Base-by-base conservation (phyloP, 169 alveolate species). In the Plasmodium knowlesi region DNA sequence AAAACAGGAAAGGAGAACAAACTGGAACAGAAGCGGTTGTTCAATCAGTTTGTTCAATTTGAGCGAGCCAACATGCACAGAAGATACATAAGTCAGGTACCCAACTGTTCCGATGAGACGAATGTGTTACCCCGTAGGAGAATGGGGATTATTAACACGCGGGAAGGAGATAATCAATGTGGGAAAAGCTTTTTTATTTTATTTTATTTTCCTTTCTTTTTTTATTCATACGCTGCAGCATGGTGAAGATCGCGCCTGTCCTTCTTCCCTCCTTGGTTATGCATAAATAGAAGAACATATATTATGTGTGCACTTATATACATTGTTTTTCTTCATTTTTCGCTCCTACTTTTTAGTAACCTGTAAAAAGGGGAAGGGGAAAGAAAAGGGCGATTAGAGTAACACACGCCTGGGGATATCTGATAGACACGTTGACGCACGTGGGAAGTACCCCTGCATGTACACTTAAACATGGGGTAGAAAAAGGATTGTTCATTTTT, bases 301-400 rank as follows among this genome's bases (percentile, higher is more conserved):
- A 34, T 5, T 8, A 80, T 80, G 28, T 41, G 25, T 2, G 74
- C 39, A n/a, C 28, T 22, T 61, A 19, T 61, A 19, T 82, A 71
- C 22, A 22, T 30, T 72, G n/a, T 32, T 8, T 14, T 39, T 30
- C 54, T 84, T 84, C 50, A 84, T 39, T 53, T 84, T 70, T 41
- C 19, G 54, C 74, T 37, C 57, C 16, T 84, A 41, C 57, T 84
- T 25, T 84, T 84, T 30, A 84, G 16, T 25, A 54, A 84, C 53
- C 92, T 84, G 74, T 2, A 84, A 84, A 41, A 30, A 54, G 43
- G 34, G 32, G 37, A 28, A 25, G 10, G 14, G 76, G 37, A 28
- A 2, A 19, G 6, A 50, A 50, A 6, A 8, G 16, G 22, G 61
- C 22, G 16, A 39, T 22, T 22, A 67, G 0, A 67, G 14, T 6